phyloP scores from a whole-genome alignment of 225 moss, liverwort and hornwort species.

The Takakia lepidozioides region DNA sequence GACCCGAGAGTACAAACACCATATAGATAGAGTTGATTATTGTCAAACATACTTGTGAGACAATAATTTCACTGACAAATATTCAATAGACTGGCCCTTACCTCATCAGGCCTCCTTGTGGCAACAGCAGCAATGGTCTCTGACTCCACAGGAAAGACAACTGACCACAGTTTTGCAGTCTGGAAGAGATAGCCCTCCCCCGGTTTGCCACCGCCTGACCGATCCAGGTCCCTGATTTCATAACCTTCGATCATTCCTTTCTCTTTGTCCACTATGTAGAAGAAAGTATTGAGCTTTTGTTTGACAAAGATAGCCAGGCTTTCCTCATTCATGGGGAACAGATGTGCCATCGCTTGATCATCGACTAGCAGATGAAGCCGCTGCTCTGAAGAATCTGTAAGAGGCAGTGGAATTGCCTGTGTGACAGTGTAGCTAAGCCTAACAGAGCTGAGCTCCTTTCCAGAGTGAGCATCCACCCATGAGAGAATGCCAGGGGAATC shows the following conservation, averaged over 20 bases:
- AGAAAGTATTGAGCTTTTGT: constrained; percentile 52
- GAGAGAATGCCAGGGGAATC: constrained; percentile 49
- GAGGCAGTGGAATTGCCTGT: constrained; percentile 63
- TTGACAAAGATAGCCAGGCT: constrained; percentile 61
- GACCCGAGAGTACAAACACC: too few species aligned
- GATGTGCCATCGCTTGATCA: constrained; percentile 47
- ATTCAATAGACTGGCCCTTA: constrained; percentile 15
- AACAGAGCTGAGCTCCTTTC: constrained; percentile 49
- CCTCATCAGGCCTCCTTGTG: constrained; percentile 76
- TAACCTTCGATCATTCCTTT: constrained; percentile 79
- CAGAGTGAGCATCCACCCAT: constrained; percentile 77
- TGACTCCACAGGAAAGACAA: constrained; percentile 75
- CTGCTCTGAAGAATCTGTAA: constrained; percentile 76
- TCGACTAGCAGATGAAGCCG: constrained; percentile 84
- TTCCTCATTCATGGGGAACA: constrained; percentile 75
- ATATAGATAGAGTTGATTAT: too few species aligned
- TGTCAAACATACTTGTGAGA: too few species aligned
- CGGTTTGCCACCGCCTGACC: constrained; percentile 20
- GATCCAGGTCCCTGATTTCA: constrained; percentile 35
- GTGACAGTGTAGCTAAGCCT: constrained; percentile 52
- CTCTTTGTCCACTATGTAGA: constrained; percentile 67
- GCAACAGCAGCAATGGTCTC: constrained; percentile 80
- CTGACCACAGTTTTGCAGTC: constrained; percentile 68
- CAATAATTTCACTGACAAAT: too few species aligned
- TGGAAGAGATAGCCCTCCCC: constrained; percentile 67